Conservation (phyloP, 2,329 filamentous ascomycete species). For the Exophiala bonariae region DNA sequence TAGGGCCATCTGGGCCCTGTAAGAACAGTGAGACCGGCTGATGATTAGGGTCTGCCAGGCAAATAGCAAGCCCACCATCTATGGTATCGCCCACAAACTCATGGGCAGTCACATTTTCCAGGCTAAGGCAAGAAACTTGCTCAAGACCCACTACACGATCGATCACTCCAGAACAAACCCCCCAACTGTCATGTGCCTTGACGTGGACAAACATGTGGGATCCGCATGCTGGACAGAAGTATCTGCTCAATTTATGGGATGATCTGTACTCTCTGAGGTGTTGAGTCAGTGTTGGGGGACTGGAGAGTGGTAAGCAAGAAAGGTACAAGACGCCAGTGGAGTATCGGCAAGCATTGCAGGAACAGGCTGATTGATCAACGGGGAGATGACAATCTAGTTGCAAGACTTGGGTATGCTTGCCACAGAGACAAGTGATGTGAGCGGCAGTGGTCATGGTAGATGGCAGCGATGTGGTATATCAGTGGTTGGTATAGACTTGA, state of each 20-base stretch:
- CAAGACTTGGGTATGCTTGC: slow-evolving; percentile 17
- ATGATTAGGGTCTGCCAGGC: slow-evolving; percentile 29
- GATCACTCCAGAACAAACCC: slow-evolving; percentile 25
- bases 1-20: slow-evolving; percentile 9
- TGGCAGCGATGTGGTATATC: too few relatives aligned
- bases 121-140: slow-evolving; percentile 17
- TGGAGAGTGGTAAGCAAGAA: slow-evolving; percentile 44
- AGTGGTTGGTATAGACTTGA: too few relatives aligned
- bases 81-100: slow-evolving; percentile 27
- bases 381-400: slow-evolving; percentile 17
- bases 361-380: slow-evolving; percentile 42
- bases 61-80: slow-evolving; percentile 25
- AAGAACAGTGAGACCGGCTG: slow-evolving; percentile 29
- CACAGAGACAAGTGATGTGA: slow-evolving; percentile 24
- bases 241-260: slow-evolving; percentile 38
- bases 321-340: slow-evolving; percentile 49
- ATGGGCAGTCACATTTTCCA: slow-evolving; percentile 26
- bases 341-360: slow-evolving; percentile 53
- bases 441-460: slow-evolving; percentile 15
- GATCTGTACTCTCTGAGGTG: slow-evolving; percentile 45
- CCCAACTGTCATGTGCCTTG: slow-evolving; percentile 27
- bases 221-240: slow-evolving; percentile 26
- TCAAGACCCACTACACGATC: slow-evolving; percentile 19
- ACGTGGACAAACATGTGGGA: slow-evolving; percentile 33
- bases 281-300: slow-evolving; percentile 34